Evolutionary conservation across 805 yeast genomes (phyloP).

Genomic region (Teunomyces gatunensis): DNA sequence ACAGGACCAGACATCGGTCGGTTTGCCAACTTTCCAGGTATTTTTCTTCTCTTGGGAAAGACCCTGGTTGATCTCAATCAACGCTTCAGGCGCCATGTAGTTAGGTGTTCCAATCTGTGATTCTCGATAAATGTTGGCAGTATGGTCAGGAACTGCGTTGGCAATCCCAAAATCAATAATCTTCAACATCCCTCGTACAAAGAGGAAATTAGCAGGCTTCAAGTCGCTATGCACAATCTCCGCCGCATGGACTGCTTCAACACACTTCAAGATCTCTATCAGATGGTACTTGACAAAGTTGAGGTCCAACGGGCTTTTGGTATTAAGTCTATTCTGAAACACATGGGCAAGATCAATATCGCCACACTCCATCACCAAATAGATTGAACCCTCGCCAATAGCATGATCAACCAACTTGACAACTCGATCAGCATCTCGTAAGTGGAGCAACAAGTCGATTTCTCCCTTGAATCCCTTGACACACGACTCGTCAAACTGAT

Average conservation of each 20-base stretch:
- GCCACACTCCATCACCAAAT: constrained; percentile 91
- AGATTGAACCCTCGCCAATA: constrained; percentile 60
- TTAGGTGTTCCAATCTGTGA: constrained; percentile 94
- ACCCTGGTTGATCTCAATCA: constrained; percentile 54
- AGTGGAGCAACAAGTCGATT: constrained; percentile 64
- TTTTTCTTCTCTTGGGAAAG: constrained; percentile 21
- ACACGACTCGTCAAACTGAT: constrained; percentile 74
- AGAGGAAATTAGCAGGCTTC: constrained; percentile 64
- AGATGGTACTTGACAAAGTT: constrained; percentile 80
- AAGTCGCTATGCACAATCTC: constrained; percentile 85
- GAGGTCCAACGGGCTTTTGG: constrained; percentile 47
- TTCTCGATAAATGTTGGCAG: constrained; percentile 84
- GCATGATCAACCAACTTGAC: constrained; percentile 75
- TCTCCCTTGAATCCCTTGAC: constrained; percentile 85
- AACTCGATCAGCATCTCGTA: constrained; percentile 63
- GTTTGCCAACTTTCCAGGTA: constrained; percentile 82
- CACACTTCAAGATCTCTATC: constrained; percentile 75
- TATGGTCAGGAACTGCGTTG: constrained; percentile 90
- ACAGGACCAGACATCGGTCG: constrained; percentile 97
- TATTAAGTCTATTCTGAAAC: constrained; percentile 50
- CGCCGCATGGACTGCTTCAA: constrained; percentile 79
- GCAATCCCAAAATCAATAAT: constrained; percentile 95
- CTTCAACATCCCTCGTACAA: constrained; percentile 80
- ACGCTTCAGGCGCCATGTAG: constrained; percentile 97
- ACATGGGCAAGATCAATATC: constrained; percentile 87